Percentiles rank a stretch among this genome's conserved stretches.
These are phyloP conservation scores for Sphaerostilbella broomeana DNA, from an alignment of 2,329 filamentous ascomycete species.

Conservation along the genomic window DNA sequence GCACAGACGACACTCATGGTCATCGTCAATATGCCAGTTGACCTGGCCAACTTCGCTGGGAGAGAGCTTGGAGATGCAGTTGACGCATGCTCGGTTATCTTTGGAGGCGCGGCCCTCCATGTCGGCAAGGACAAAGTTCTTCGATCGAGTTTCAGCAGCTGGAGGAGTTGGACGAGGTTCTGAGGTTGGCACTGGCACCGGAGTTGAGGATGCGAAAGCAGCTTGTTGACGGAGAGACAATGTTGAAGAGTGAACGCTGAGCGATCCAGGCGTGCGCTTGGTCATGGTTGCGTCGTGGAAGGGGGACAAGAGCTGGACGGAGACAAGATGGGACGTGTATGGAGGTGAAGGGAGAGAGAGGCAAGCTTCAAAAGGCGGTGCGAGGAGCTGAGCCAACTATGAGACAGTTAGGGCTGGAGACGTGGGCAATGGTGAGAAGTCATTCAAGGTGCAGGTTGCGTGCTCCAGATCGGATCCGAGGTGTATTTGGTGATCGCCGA, in stretches of 20 bases:
- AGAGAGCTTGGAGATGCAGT: conserved; percentile 31
- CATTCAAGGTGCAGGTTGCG: not conserved
- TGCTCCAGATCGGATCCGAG: not conserved
- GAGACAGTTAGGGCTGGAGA: no score
- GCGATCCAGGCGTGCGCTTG: conserved; percentile 37
- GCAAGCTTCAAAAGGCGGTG: conserved; percentile 2
- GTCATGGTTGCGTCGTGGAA: conserved; percentile 32
- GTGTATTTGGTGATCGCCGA: not conserved
- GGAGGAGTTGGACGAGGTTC: conserved; percentile 8
- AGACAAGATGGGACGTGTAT: not conserved
- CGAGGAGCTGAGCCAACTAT: not conserved
- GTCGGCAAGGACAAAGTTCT: conserved; percentile 43
- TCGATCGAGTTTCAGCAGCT: conserved; percentile 16
- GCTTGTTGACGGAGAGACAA: conserved; percentile 39
- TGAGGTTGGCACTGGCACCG: conserved; percentile 21
- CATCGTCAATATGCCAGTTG: conserved; percentile 24
- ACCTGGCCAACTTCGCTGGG: conserved; percentile 24
- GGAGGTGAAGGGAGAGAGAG: not conserved
- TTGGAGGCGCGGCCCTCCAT: conserved; percentile 30
- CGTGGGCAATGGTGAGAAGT: no score
- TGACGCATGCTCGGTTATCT: conserved; percentile 33
- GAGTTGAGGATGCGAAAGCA: conserved; percentile 22
- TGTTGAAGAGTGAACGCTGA: conserved; percentile 38
- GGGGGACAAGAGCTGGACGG: not conserved
- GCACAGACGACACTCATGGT: conserved; percentile 31